These are phyloP conservation scores for Sporobolomyces pararoseus DNA, from an alignment of 768 basidiomycete genomes.

Conservation along the genomic window DNA sequence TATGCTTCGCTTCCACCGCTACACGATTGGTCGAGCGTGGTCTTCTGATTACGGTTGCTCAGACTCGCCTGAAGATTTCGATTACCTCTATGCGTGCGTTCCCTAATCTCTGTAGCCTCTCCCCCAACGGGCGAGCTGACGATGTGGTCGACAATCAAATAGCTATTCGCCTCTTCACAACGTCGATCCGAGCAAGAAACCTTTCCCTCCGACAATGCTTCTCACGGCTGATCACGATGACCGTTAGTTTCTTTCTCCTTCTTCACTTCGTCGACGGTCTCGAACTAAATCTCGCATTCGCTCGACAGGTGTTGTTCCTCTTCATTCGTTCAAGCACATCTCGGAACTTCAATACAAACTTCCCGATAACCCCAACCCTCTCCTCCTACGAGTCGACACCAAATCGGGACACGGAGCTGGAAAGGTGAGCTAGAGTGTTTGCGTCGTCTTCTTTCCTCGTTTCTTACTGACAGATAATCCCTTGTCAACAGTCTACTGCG, in stretches of 20 bases:
- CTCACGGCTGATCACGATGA: slow-evolving; percentile 45
- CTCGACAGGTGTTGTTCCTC: slow-evolving; percentile 60
- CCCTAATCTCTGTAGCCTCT: neutral
- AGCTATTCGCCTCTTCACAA: slow-evolving; percentile 73
- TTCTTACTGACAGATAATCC: slow-evolving; percentile 53
- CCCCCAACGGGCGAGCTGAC: neutral
- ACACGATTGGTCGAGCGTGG: slow-evolving; percentile 78
- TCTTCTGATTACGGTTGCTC: slow-evolving; percentile 74
- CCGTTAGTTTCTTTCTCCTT: neutral
- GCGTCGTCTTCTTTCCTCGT: slow-evolving; percentile 46
- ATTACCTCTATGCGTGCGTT: slow-evolving; percentile 61
- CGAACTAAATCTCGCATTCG: slow-evolving; percentile 44
- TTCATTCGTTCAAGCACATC: slow-evolving; percentile 78
- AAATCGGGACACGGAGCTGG: slow-evolving; percentile 63
- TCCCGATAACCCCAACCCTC: slow-evolving; percentile 65
- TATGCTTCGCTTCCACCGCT: slow-evolving; percentile 67
- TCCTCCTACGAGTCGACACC: slow-evolving; percentile 71
- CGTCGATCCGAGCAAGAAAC: slow-evolving; percentile 57
- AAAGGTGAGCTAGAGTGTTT: slow-evolving; percentile 51
- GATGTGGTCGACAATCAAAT: neutral
- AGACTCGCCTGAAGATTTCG: slow-evolving; percentile 70
- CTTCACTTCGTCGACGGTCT: neutral
- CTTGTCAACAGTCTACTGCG: slow-evolving; percentile 34
- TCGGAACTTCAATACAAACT: slow-evolving; percentile 69
- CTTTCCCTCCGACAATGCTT: slow-evolving; percentile 64